These are phyloP conservation scores for Dothidotthia symphoricarpi DNA, from an alignment of 2,329 filamentous ascomycete species.

Conservation along the genomic window DNA sequence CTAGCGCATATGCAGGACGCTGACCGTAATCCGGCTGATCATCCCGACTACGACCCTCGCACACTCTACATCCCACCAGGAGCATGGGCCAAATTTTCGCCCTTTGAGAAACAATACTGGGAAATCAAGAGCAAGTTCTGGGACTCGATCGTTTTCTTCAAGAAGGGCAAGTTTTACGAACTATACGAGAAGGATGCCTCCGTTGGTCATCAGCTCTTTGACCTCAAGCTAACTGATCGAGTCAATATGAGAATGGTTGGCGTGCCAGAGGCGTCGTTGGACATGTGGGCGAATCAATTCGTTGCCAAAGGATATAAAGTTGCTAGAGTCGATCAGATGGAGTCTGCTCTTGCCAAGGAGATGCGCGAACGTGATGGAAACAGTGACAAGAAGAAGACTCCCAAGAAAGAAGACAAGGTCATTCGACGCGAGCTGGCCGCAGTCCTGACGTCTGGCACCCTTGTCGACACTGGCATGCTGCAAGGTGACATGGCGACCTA, in stretches of 20 bases:
- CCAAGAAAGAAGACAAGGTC: conserved; percentile 73
- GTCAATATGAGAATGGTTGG: conserved; percentile 99
- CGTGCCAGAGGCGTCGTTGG: conserved; percentile 91
- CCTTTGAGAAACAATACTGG: conserved; percentile 99
- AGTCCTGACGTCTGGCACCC: conserved; percentile 85
- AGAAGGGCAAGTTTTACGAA: conserved; percentile 99
- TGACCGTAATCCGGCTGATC: conserved; percentile 71
- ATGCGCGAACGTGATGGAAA: conserved; percentile 86
- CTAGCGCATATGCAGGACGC: conserved; percentile 82
- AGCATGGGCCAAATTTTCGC: conserved; percentile 79
- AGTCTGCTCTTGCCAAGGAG: conserved; percentile 92
- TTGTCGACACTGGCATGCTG: conserved; percentile 94
- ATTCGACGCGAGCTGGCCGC: conserved; percentile 88
- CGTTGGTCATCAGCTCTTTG: conserved; percentile 92
- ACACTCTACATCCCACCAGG: conserved; percentile 85
- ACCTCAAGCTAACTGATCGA: conserved; percentile 93
- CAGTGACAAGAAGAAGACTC: conserved; percentile 51
- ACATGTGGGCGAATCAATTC: conserved; percentile 97
- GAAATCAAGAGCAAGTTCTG: conserved; percentile 98
- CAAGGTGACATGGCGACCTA: conserved; percentile 97
- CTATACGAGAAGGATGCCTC: conserved; percentile 97
- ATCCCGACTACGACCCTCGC: conserved; percentile 87
- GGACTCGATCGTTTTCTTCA: conserved; percentile 98
- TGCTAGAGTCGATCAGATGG: conserved; percentile 92
- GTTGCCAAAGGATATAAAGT: conserved; percentile 98